These are phyloP conservation scores for Ceratocystis harringtonii DNA, from an alignment of 2,329 filamentous ascomycete species.

Conservation along the genomic window DNA sequence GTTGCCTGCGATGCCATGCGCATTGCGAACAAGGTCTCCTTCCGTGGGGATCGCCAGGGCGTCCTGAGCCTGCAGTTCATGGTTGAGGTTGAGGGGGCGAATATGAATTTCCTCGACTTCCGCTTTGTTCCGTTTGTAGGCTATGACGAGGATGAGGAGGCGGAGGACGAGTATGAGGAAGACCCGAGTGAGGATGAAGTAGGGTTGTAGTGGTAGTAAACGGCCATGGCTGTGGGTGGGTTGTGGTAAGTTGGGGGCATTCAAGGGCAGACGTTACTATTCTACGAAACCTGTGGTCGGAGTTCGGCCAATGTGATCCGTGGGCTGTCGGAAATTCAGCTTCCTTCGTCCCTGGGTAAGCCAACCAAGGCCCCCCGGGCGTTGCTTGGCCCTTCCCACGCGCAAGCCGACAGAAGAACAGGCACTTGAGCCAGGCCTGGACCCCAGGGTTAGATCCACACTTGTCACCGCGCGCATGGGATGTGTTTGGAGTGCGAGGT, in stretches of 20 bases:
- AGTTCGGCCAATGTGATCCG: no score
- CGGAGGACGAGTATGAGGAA: conserved; percentile 26
- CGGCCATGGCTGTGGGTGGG: background rate
- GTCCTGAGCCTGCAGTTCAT: conserved; percentile 93
- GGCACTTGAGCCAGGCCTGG: no score
- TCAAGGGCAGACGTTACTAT: no score
- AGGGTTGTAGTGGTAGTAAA: background rate
- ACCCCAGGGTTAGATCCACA: background rate
- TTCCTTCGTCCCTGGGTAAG: no score
- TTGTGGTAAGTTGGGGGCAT: no score
- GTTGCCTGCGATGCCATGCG: conserved; percentile 86
- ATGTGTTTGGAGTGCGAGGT: background rate
- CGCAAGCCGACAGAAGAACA: background rate
- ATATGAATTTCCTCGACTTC: conserved; percentile 66
- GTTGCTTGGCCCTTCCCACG: background rate
- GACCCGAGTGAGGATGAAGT: conserved; percentile 11
- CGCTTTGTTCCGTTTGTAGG: conserved; percentile 59
- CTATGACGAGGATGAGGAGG: conserved; percentile 40
- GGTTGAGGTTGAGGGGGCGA: conserved; percentile 64
- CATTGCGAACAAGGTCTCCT: conserved; percentile 78
- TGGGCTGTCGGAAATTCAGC: no score
- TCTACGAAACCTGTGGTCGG: no score
- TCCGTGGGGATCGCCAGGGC: conserved; percentile 74
- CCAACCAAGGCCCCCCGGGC: no score
- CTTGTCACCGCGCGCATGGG: background rate